Conservation (phyloP, 2,329 filamentous ascomycete genomes). For the Botrytis tulipae region DNA sequence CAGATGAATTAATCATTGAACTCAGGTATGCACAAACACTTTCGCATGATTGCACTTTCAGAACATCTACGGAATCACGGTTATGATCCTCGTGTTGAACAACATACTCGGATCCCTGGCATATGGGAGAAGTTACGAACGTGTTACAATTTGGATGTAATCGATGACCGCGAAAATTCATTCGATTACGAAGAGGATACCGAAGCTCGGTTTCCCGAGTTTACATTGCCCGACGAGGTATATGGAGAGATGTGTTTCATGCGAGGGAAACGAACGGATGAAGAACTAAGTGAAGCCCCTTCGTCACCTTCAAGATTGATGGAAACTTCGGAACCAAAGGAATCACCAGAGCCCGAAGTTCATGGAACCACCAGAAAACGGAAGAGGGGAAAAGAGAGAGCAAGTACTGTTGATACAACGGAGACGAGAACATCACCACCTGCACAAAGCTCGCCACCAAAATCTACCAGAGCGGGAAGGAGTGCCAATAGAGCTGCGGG, state of each 20-base stretch:
- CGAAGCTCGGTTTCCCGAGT: constrained; percentile 63
- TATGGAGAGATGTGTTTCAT: constrained; percentile 37
- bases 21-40: constrained; percentile 87
- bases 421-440: constrained; percentile 43
- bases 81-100: constrained; percentile 65
- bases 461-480: constrained; percentile 40
- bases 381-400: constrained; percentile 41
- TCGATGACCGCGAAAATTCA: constrained; percentile 77
- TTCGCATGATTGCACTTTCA: constrained; percentile 84
- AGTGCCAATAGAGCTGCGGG: constrained; percentile 45
- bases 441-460: constrained; percentile 43
- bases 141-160: constrained; percentile 80
- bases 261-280: constrained; percentile 29
- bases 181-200: constrained; percentile 48
- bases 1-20: constrained; percentile 18
- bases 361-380: constrained; percentile 27
- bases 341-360: constrained; percentile 15
- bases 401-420: constrained; percentile 54
- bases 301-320: constrained; percentile 38
- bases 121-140: constrained; percentile 87
- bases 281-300: constrained; percentile 36
- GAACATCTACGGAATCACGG: constrained; percentile 78
- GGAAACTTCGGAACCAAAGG: constrained; percentile 30
- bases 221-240: constrained; percentile 54
- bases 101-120: constrained; percentile 82